Evolutionary conservation across 2,329 filamentous ascomycete species (phyloP).

Genomic region (Colletotrichum theobromicola): DNA sequence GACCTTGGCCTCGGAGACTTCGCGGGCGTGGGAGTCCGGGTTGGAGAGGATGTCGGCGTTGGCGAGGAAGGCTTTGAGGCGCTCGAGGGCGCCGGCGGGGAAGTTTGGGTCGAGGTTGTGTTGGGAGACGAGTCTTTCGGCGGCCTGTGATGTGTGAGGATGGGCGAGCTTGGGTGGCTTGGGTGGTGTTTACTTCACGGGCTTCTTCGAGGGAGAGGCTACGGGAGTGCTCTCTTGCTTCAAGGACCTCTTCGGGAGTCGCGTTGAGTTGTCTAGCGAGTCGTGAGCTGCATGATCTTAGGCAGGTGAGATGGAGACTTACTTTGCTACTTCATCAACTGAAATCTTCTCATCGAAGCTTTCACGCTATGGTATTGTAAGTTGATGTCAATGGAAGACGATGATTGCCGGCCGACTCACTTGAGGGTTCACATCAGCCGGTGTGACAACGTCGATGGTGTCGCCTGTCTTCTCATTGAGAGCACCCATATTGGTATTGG

Average conservation of each 20-base stretch:
- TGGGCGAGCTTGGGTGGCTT: not conserved
- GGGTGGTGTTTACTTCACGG: not conserved
- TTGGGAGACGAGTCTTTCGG: conserved; percentile 37
- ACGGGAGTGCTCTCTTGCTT: conserved; percentile 24
- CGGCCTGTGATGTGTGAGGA: conserved; percentile 23
- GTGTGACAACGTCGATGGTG: not conserved
- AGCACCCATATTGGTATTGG: not conserved
- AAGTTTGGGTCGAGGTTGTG: conserved; percentile 55
- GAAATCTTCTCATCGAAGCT: conserved; percentile 6
- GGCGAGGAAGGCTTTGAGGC: conserved; percentile 44
- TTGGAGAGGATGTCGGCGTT: conserved; percentile 19
- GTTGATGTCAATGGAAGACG: accelerated
- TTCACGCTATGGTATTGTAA: not conserved
- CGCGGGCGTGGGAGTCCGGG: conserved; percentile 28
- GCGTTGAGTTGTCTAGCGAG: conserved; percentile 23
- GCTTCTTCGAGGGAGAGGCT: not conserved
- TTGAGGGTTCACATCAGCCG: not conserved
- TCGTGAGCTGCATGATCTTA: not conserved
- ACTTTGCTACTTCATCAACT: conserved; percentile 2
- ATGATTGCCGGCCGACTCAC: not conserved
- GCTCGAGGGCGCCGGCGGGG: conserved; percentile 41
- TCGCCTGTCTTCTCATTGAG: not conserved
- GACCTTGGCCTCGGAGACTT: conserved; percentile 36
- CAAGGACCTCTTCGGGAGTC: conserved; percentile 26
- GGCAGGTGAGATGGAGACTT: not conserved